These are phyloP conservation scores for Leccinum longicurvipes DNA, from an alignment of 768 basidiomycete genomes.

Conservation along the genomic window DNA sequence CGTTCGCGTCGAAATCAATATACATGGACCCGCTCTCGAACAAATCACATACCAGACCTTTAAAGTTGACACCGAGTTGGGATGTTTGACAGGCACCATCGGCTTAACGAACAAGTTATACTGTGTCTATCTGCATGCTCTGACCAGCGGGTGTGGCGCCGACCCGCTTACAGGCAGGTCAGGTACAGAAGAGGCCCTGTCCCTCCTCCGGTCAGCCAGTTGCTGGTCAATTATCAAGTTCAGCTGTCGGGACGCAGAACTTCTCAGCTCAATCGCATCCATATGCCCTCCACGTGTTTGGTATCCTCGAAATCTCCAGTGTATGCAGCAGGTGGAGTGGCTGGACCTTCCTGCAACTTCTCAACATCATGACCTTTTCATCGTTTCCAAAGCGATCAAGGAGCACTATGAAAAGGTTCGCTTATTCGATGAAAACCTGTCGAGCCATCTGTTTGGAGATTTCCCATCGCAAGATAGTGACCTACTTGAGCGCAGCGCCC, in stretches of 20 bases:
- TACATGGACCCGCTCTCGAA: background rate
- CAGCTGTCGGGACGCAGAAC: constrained; percentile 19
- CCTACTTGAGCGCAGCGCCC: constrained; percentile 14
- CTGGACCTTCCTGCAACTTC: constrained; percentile 13
- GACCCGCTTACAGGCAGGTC: constrained; percentile 45
- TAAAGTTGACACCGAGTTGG: constrained; percentile 28
- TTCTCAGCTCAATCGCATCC: constrained; percentile 32
- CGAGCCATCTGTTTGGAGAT: background rate
- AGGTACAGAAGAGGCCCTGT: constrained; percentile 43
- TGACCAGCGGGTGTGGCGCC: constrained; percentile 36
- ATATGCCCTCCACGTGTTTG: constrained; percentile 29
- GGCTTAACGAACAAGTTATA: constrained; percentile 31
- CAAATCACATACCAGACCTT: constrained; percentile 26
- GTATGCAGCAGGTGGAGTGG: constrained; percentile 41
- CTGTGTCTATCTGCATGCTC: constrained; percentile 42
- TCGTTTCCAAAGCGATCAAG: constrained; percentile 25
- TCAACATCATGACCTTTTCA: constrained; percentile 29
- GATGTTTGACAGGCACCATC: constrained; percentile 24
- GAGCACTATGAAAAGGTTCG: constrained; percentile 14
- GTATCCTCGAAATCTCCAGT: constrained; percentile 19
- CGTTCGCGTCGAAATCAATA: constrained; percentile 6
- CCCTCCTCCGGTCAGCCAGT: constrained; percentile 35
- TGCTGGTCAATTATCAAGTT: constrained; percentile 39
- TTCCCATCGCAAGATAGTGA: background rate
- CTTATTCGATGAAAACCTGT: constrained; percentile 2